phyloP scores from a whole-genome alignment of 2,329 filamentous ascomycete genomes.

The Hymenoscyphus salicellus region DNA sequence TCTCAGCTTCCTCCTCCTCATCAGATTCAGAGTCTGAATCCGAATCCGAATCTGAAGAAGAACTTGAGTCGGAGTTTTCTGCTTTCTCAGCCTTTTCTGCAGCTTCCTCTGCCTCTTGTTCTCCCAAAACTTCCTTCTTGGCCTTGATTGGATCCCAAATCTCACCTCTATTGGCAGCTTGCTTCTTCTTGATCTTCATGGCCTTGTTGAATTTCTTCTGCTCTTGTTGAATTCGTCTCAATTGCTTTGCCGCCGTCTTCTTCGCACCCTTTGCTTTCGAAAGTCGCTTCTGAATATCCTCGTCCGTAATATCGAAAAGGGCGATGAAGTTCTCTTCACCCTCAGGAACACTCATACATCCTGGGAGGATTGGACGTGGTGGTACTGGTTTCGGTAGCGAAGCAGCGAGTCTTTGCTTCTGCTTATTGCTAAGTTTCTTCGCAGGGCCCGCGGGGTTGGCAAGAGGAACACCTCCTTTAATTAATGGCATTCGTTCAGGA shows the following conservation, averaged over 20 bases:
- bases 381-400: slow-evolving; percentile 23
- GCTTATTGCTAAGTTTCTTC: slow-evolving; percentile 23
- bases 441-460: neutral
- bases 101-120: slow-evolving; percentile 15
- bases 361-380: slow-evolving; percentile 32
- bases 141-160: slow-evolving; percentile 28
- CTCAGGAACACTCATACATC: slow-evolving; percentile 29
- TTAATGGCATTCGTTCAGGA: slow-evolving; percentile 8
- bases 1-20: slow-evolving; percentile 2
- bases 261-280: slow-evolving; percentile 24
- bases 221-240: slow-evolving; percentile 25
- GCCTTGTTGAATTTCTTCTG: slow-evolving; percentile 31
- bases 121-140: slow-evolving; percentile 25
- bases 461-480: neutral
- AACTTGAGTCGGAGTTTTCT: slow-evolving; percentile 12
- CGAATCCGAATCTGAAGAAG: slow-evolving; percentile 13
- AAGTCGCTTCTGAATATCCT: slow-evolving; percentile 31
- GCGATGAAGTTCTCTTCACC: slow-evolving; percentile 35
- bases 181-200: slow-evolving; percentile 30
- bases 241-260: slow-evolving; percentile 20
- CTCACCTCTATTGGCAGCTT: slow-evolving; percentile 23
- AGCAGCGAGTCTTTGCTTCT: slow-evolving; percentile 22
- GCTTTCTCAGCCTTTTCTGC: slow-evolving; percentile 9
- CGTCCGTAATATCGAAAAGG: slow-evolving; percentile 37
- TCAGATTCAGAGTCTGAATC: slow-evolving; percentile 15